phyloP scores from a whole-genome alignment of 805 yeast species.

The Suhomyces emberorum region DNA sequence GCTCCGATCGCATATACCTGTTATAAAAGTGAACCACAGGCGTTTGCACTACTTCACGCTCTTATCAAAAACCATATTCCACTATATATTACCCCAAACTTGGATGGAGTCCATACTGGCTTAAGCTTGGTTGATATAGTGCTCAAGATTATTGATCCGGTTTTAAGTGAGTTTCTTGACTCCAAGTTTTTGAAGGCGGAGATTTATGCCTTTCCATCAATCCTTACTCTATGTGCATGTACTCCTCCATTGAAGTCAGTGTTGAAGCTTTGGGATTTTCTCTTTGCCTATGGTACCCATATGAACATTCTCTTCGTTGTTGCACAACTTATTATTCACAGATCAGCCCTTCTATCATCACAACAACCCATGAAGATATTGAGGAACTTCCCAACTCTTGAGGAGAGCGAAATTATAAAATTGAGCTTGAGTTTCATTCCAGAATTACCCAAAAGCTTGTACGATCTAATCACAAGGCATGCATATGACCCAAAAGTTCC shows the following conservation, averaged over 20 bases:
- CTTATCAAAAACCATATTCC: conserved; percentile 68
- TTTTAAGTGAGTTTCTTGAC: conserved; percentile 55
- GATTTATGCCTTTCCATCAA: conserved; percentile 81
- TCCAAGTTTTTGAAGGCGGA: conserved; percentile 75
- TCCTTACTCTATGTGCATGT: conserved; percentile 81
- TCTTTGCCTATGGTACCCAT: conserved; percentile 88
- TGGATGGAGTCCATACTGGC: conserved; percentile 82
- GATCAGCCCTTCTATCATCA: conserved; percentile 58
- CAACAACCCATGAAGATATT: conserved; percentile 71
- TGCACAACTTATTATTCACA: conserved; percentile 71
- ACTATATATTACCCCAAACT: conserved; percentile 68
- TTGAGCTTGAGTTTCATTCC: conserved; percentile 78
- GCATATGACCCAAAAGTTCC: conserved; percentile 51
- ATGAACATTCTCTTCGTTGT: conserved; percentile 80
- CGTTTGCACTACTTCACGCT: conserved; percentile 66
- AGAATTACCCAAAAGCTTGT: conserved; percentile 63
- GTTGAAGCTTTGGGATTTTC: conserved; percentile 80
- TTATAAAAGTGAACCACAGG: conserved; percentile 76
- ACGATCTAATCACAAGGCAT: conserved; percentile 61
- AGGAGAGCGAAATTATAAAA: conserved; percentile 72
- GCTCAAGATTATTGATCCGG: conserved; percentile 68
- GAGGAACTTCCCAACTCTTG: conserved; percentile 67
- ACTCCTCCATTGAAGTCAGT: conserved; percentile 81
- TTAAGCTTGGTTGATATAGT: conserved; percentile 69
- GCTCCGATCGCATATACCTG: conserved; percentile 80